These are phyloP conservation scores for Neofusicoccum umdonicola DNA, from an alignment of 2,329 filamentous ascomycete genomes.

Conservation along the genomic window DNA sequence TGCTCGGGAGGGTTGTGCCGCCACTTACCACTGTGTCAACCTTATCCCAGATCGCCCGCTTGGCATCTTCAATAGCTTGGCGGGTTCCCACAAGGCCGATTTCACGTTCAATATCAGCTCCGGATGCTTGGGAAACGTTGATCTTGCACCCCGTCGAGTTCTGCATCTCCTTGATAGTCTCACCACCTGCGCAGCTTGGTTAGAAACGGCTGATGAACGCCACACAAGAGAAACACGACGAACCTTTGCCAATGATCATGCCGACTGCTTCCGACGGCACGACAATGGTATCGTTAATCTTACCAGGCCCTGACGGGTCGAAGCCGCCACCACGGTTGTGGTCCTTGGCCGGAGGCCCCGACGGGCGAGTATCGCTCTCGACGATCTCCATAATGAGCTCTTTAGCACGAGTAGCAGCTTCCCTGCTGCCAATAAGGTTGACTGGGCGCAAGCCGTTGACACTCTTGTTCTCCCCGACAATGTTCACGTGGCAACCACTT, in stretches of 20 bases:
- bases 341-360: constrained; percentile 37
- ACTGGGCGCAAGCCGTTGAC: constrained; percentile 86
- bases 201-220: constrained; percentile 18
- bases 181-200: constrained; percentile 57
- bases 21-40: constrained; percentile 79
- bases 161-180: constrained; percentile 94
- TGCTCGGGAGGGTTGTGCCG: background rate
- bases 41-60: constrained; percentile 85
- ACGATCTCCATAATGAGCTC: constrained; percentile 92
- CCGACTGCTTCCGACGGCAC: constrained; percentile 90
- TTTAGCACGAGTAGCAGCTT: constrained; percentile 74
- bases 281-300: constrained; percentile 77
- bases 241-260: constrained; percentile 91
- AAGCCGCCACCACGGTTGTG: constrained; percentile 39
- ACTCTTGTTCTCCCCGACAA: constrained; percentile 89
- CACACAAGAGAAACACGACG: constrained; percentile 6
- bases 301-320: constrained; percentile 48
- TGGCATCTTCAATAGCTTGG: constrained; percentile 76
- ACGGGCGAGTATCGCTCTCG: constrained; percentile 69
- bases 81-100: constrained; percentile 79
- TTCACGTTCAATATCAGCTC: constrained; percentile 77
- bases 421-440: constrained; percentile 78
- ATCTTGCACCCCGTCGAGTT: constrained; percentile 86
- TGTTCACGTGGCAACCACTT: constrained; percentile 93
- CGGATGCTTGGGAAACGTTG: constrained; percentile 81